These are phyloP conservation scores for Hypholoma sublateritium DNA, from an alignment of 768 basidiomycete genomes.

Conservation along the genomic window DNA sequence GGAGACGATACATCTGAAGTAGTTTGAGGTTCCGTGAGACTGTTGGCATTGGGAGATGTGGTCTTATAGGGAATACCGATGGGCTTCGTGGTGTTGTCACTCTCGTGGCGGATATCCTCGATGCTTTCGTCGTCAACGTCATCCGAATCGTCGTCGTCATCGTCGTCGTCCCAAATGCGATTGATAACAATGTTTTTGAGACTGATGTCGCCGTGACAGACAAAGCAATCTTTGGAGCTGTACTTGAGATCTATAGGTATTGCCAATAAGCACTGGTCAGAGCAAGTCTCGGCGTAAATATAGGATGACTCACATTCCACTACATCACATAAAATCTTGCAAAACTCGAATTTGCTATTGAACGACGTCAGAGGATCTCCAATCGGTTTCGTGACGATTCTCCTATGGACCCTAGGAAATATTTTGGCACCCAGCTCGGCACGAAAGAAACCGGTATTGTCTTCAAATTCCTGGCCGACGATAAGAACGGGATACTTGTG, in stretches of 20 bases:
- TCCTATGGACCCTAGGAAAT: not conserved
- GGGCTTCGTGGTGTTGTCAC: too few species aligned
- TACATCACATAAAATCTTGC: not conserved
- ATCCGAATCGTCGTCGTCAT: not conserved
- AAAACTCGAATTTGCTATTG: not conserved
- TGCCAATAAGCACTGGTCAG: not conserved
- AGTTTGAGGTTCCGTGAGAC: too few species aligned
- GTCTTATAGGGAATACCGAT: too few species aligned
- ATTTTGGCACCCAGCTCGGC: too few species aligned
- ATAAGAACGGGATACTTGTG: not conserved
- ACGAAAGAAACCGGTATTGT: not conserved
- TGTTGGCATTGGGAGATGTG: too few species aligned
- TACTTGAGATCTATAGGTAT: not conserved
- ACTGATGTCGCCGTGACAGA: slow-evolving; percentile 1
- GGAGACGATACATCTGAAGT: not conserved
- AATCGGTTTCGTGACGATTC: not conserved
- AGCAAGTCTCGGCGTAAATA: not conserved
- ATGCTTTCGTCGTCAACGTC: not conserved
- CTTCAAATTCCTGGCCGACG: not conserved
- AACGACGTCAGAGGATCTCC: slow-evolving; percentile 1
- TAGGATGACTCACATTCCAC: not conserved
- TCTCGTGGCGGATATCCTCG: too few species aligned
- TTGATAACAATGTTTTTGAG: not conserved
- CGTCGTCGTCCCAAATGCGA: not conserved
- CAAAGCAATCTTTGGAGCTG: not conserved